Percentiles rank a stretch among this genome's conserved stretches.
Conservation (phyloP, 148 eudicot species). For the Arbutus unedo region DNA sequence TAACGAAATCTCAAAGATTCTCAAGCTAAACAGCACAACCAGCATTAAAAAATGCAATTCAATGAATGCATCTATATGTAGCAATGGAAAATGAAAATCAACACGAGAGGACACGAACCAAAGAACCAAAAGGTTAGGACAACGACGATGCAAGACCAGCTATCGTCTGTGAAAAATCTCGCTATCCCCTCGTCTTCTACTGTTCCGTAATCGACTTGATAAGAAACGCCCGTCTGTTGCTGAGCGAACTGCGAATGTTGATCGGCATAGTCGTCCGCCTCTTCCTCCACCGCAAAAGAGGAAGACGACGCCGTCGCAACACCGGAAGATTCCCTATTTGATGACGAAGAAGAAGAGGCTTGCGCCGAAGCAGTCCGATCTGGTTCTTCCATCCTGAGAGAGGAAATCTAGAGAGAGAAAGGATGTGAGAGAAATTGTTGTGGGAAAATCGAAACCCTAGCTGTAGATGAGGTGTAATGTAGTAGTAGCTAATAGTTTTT, state of each 20-base stretch:
- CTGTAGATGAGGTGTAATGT: background rate
- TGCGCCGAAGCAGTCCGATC: background rate
- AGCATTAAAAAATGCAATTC: background rate
- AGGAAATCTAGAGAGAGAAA: background rate
- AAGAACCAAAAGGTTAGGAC: conserved; percentile 71
- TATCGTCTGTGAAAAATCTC: conserved; percentile 34
- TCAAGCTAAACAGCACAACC: conserved; percentile 9
- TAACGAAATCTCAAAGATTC: background rate
- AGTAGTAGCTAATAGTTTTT: background rate
- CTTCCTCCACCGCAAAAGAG: conserved; percentile 9
- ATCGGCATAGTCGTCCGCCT: background rate
- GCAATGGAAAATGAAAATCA: background rate
- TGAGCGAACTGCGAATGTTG: conserved; percentile 20
- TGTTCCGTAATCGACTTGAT: conserved; percentile 16
- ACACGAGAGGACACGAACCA: conserved; percentile 31
- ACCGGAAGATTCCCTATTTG: background rate
- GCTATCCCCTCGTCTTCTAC: conserved; percentile 19
- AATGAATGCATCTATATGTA: background rate
- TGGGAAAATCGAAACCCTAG: background rate
- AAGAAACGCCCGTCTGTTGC: conserved; percentile 28
- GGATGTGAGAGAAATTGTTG: background rate
- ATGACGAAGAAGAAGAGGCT: conserved; percentile 11
- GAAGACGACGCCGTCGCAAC: conserved; percentile 13
- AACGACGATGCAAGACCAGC: conserved; percentile 60
- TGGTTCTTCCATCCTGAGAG: conserved; percentile 13